phyloP scores from a whole-genome alignment of 2,329 filamentous ascomycete species.

The Clonostachys chloroleuca region DNA sequence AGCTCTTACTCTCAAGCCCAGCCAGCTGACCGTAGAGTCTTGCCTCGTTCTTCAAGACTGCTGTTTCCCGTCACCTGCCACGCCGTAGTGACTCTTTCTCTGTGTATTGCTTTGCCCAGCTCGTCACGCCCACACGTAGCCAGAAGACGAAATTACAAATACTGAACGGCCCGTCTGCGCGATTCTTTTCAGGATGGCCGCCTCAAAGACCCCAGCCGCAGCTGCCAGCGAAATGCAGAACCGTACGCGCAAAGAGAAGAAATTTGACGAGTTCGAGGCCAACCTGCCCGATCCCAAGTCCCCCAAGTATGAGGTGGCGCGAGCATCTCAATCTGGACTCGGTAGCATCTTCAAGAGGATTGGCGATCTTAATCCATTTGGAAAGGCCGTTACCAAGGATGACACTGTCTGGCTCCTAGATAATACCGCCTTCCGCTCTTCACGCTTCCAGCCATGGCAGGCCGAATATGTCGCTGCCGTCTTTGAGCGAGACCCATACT shows the following conservation, averaged over 20 bases:
- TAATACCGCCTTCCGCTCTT: slow-evolving; percentile 72
- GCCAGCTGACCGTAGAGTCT: too few relatives aligned
- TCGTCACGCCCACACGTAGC: too few relatives aligned
- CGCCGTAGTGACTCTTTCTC: too few relatives aligned
- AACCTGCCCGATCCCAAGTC: slow-evolving; percentile 29
- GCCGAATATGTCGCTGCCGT: slow-evolving; percentile 81
- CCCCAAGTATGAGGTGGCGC: slow-evolving; percentile 10
- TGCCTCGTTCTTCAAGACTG: too few relatives aligned
- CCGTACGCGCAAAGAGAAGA: slow-evolving; percentile 39
- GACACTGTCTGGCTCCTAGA: slow-evolving; percentile 88
- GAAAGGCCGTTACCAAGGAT: slow-evolving; percentile 52
- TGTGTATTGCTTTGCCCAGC: too few relatives aligned
- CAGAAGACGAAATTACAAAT: too few relatives aligned
- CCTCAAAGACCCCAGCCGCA: slow-evolving; percentile 14
- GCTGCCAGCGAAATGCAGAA: slow-evolving; percentile 40
- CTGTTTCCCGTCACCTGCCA: too few relatives aligned
- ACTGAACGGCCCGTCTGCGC: too few relatives aligned
- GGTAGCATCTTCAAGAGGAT: slow-evolving; percentile 43
- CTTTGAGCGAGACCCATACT: slow-evolving; percentile 69
- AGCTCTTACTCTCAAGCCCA: too few relatives aligned
- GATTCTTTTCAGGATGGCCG: slow-evolving; percentile 9
- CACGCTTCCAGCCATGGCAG: slow-evolving; percentile 55
- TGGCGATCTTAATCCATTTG: slow-evolving; percentile 50
- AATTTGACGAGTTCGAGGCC: slow-evolving; percentile 46
- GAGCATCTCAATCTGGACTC: slow-evolving; percentile 19